Percentiles rank a stretch among this genome's conserved stretches.
Evolutionary conservation across 129 eudicot species (phyloP).

Genomic region (Centrapalus pauciflorus): DNA sequence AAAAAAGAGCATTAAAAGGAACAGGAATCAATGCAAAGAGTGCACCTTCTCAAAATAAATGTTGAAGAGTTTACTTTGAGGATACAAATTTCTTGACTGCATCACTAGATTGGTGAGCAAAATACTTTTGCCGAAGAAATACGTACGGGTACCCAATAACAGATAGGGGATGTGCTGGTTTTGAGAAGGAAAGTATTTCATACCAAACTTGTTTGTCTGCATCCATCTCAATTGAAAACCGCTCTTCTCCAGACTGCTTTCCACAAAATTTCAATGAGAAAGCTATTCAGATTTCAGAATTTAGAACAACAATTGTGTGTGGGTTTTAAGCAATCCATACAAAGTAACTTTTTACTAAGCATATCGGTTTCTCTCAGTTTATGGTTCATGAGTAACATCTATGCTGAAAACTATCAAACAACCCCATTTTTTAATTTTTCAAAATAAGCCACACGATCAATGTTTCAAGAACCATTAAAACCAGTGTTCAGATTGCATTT

Average conservation of each 20-base stretch:
- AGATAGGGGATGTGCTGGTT: slow-evolving; percentile 71
- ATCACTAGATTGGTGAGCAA: slow-evolving; percentile 59
- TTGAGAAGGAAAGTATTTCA: slow-evolving; percentile 85
- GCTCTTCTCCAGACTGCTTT: slow-evolving; percentile 91
- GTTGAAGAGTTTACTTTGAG: slow-evolving; percentile 4
- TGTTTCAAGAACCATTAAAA: neutral
- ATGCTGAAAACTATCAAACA: no score
- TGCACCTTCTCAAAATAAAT: no score
- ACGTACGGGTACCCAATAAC: slow-evolving; percentile 78
- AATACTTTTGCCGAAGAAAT: slow-evolving; percentile 57
- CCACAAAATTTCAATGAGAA: slow-evolving; percentile 10
- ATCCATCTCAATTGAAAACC: slow-evolving; percentile 78
- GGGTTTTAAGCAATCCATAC: no score
- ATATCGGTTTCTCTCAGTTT: no score
- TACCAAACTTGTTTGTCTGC: slow-evolving; percentile 82
- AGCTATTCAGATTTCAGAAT: neutral
- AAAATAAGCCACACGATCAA: no score
- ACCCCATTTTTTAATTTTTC: no score
- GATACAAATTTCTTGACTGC: slow-evolving; percentile 64
- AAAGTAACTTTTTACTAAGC: no score
- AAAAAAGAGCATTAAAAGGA: neutral
- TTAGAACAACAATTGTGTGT: neutral
- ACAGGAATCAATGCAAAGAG: neutral
- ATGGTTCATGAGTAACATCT: no score
- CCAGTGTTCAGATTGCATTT: neutral